phyloP scores from a whole-genome alignment of 306 rosid species.

The Vigna radiata region DNA sequence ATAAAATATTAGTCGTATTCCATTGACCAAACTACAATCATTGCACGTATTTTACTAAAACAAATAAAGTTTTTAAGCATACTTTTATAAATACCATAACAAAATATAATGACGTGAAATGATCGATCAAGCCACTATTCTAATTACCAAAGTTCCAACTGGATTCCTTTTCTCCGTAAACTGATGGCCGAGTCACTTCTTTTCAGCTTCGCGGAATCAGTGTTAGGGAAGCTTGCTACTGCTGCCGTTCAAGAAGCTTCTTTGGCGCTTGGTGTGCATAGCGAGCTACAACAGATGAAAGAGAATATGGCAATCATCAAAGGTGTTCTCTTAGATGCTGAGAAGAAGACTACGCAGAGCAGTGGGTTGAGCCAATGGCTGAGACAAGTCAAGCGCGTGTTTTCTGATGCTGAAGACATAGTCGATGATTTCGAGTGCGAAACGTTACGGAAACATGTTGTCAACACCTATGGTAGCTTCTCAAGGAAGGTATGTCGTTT shows the following conservation, averaged over 20 bases:
- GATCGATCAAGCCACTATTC: too few species aligned
- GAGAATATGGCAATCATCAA: not conserved
- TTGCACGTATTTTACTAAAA: too few species aligned
- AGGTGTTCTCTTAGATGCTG: not conserved
- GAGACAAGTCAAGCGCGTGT: too few species aligned
- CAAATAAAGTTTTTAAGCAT: too few species aligned
- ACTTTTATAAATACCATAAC: too few species aligned
- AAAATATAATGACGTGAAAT: too few species aligned
- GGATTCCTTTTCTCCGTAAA: too few species aligned
- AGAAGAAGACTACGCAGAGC: too few species aligned
- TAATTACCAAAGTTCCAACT: too few species aligned
- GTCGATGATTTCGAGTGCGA: not conserved
- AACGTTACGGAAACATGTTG: not conserved
- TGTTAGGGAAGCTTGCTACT: not conserved
- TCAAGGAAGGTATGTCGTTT: not conserved
- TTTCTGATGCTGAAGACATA: not conserved
- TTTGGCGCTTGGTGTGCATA: not conserved
- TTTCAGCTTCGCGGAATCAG: not conserved
- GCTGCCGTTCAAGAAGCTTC: not conserved
- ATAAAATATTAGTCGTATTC: too few species aligned
- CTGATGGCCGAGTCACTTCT: not conserved
- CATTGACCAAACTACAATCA: too few species aligned
- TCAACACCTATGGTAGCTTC: not conserved
- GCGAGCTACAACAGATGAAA: not conserved
- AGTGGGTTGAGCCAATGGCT: too few species aligned